A percentile compares a stretch with the other conserved stretches of the same genome.
phyloP scores from a whole-genome alignment of 2,329 filamentous ascomycete genomes.

The Aschersonia sp. region DNA sequence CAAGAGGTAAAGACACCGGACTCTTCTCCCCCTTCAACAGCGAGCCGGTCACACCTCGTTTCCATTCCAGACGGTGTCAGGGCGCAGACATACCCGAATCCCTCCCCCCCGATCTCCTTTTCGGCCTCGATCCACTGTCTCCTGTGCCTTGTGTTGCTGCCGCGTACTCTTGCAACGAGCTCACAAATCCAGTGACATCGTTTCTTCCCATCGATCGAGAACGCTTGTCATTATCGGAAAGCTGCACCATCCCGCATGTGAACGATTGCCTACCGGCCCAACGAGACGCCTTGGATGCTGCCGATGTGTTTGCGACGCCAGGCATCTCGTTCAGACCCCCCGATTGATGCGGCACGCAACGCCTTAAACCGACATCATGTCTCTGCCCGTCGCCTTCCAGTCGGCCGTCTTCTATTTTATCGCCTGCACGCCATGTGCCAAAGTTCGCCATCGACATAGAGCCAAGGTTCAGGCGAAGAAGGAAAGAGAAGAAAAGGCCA shows the following conservation, averaged over 20 bases:
- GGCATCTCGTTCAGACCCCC: background rate
- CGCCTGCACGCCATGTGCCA: conserved; percentile 65
- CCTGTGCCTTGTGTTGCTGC: background rate
- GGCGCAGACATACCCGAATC: background rate
- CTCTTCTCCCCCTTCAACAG: background rate
- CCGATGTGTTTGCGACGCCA: background rate
- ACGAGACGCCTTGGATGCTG: no score
- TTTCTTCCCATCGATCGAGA: background rate
- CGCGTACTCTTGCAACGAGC: background rate
- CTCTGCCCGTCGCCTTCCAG: conserved; percentile 47
- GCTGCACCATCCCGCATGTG: no score
- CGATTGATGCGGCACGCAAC: conserved; percentile 1
- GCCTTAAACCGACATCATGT: conserved; percentile 17
- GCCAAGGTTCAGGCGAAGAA: conserved; percentile 55
- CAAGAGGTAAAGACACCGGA: background rate
- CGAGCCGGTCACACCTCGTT: background rate
- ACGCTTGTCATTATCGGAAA: no score
- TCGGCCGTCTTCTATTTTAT: conserved; percentile 67
- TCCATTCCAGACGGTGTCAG: background rate
- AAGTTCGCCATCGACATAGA: conserved; percentile 54
- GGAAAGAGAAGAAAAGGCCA: conserved; percentile 50
- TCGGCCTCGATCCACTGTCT: background rate
- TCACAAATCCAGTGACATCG: background rate
- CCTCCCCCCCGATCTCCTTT: background rate
- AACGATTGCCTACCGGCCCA: no score